A percentile compares a stretch with the other conserved stretches of the same genome.
Evolutionary conservation across 2,329 filamentous ascomycete species (phyloP).

Genomic region (Alternaria sp.): DNA sequence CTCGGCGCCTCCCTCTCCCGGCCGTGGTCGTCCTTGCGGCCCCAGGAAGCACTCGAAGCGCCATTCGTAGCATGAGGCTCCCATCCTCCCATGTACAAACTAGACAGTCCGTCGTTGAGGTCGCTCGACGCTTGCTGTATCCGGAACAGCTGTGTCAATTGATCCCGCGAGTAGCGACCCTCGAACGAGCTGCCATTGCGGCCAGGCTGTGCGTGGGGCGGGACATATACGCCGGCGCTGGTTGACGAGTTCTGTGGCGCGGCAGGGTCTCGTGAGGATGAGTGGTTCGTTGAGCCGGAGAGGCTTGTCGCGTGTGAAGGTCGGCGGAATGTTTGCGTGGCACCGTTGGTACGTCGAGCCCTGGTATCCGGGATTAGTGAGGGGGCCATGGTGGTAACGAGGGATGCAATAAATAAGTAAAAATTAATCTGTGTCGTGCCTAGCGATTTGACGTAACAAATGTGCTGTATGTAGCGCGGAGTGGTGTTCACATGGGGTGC

Average conservation of each 20-base stretch:
- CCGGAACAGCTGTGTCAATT: constrained; percentile 77
- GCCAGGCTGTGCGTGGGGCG: constrained; percentile 64
- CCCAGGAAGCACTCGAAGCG: constrained; percentile 67
- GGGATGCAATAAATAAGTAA: constrained; percentile 1
- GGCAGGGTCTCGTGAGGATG: constrained; percentile 39
- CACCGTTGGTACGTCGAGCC: constrained; percentile 70
- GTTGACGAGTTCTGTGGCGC: constrained; percentile 39
- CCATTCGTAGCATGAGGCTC: constrained; percentile 76
- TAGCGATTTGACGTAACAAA: constrained; percentile 18
- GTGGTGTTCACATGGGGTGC: constrained; percentile 8
- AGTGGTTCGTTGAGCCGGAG: constrained; percentile 49
- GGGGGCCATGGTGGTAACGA: constrained; percentile 19
- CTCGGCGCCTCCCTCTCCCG: constrained; percentile 75
- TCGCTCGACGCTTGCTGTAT: constrained; percentile 60
- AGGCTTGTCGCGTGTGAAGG: constrained; percentile 65
- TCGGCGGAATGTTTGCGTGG: constrained; percentile 71
- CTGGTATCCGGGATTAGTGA: constrained; percentile 45
- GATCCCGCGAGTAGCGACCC: constrained; percentile 76
- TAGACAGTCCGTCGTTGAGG: constrained; percentile 66
- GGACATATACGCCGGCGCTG: constrained; percentile 63
- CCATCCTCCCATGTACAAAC: constrained; percentile 78
- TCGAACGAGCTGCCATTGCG: constrained; percentile 64
- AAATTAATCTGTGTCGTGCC: constrained; percentile 13
- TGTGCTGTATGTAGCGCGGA: constrained; percentile 5
- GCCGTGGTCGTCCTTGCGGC: constrained; percentile 72